Percentiles rank a stretch among this genome's conserved stretches.
Evolutionary conservation across 2,329 filamentous ascomycete species (phyloP).

Genomic region (Truncatella angustata): DNA sequence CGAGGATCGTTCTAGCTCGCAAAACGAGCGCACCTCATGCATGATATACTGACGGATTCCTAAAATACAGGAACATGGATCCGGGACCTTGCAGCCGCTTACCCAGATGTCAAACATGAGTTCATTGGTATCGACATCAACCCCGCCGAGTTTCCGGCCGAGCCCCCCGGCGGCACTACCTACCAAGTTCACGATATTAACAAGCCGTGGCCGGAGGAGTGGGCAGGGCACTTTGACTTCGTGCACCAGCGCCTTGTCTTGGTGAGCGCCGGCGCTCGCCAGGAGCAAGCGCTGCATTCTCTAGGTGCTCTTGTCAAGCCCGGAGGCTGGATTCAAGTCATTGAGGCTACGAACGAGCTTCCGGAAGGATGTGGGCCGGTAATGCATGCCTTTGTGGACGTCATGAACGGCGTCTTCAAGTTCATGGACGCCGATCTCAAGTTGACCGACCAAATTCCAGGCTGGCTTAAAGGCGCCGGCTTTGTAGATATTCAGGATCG

Average conservation of each 20-base stretch:
- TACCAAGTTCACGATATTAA: constrained; percentile 13
- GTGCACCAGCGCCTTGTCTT: constrained; percentile 14
- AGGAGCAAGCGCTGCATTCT: constrained; percentile 7
- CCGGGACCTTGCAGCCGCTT: constrained; percentile 8
- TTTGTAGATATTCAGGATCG: not conserved
- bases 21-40: not conserved
- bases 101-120: not conserved
- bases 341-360: constrained; percentile 8
- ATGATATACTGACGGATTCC: not conserved
- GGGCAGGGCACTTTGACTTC: constrained; percentile 11
- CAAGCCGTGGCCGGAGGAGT: constrained; percentile 12
- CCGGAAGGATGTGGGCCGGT: constrained; percentile 1
- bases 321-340: constrained; percentile 15
- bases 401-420: not conserved
- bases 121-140: constrained; percentile 14
- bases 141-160: constrained; percentile 11
- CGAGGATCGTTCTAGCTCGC: not conserved
- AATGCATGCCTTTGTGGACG: constrained; percentile 8
- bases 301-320: constrained; percentile 12
- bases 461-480: not conserved
- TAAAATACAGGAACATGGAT: constrained; percentile 7
- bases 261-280: constrained; percentile 7
- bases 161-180: constrained; percentile 9
- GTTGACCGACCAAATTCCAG: not conserved
- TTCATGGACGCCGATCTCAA: not conserved